Evolutionary conservation across 352 stramenopile species (phyloP), one percentile per base, ranked within the genome.

Genomic region (Phytophthora palmivora): DNA sequence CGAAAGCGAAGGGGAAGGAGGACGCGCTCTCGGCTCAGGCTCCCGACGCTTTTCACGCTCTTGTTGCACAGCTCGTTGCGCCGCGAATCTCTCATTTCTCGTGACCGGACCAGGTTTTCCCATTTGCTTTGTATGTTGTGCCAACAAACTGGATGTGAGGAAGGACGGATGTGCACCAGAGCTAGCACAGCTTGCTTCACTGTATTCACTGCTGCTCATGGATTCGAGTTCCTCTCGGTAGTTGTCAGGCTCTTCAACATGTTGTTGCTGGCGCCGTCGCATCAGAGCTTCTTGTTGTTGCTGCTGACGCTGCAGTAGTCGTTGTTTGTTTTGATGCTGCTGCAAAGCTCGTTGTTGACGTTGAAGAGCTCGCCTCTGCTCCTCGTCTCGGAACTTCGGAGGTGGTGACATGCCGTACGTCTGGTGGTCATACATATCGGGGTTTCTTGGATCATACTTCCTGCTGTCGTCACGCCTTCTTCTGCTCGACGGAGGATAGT

Each of bases 91-190:
- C 18, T 69, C 69, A n/a, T 62, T 56, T 15, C 47, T 58, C n/a
- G 71, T 70, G n/a, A 80, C 71, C 1, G 74, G 74, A 0, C 74
- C 77, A 12, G 71, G 63, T 2, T 71, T 75, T 0, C 71, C 77
- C 71, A 82, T 83, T 32, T 78, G 53, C 22, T 80, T 76, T 24
- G 78, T 87, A 38, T 87, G 78, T 30, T 78, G 61, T 16, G 74
- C 78, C 15, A 87, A 69, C 39, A 79, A 39, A 48, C 79, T 79
- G 8, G 78, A 79, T 22, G 78, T 87, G 50, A 87, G 67, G 26
- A 72, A 66, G 11, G 38, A 71, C 16, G 53, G 63, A 11, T 41
- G 53, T 14, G 34, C 54, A 36, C 41, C 54, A n/a, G 52, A 63
- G 43, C 55, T 65, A 6, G 38, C 51, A 5, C 53, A 37, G 34